Evolutionary conservation across 2,329 filamentous ascomycete genomes (phyloP).

Genomic region (Torrubiella hemipterigena): DNA sequence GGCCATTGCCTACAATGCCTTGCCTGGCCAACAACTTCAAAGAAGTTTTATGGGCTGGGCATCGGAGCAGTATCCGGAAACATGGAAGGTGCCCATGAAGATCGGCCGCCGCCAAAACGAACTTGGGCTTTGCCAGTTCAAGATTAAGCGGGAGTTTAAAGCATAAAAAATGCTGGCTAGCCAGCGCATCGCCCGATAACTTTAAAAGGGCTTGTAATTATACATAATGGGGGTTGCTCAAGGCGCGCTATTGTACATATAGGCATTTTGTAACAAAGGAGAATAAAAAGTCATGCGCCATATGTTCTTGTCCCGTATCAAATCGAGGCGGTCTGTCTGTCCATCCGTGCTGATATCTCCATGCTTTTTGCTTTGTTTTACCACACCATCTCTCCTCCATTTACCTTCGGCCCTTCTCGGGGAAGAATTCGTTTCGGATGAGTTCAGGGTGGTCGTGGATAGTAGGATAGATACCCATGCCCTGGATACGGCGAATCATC

Average conservation of each 20-base stretch:
- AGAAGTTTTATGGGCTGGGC: conserved; percentile 65
- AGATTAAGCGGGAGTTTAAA: conserved; percentile 33
- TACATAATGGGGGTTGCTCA: conserved; percentile 10
- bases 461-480: conserved; percentile 83
- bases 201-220: too few relatives aligned
- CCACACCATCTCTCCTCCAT: too few relatives aligned
- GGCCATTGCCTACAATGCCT: conserved; percentile 47
- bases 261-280: neutral
- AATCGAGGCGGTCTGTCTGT: too few relatives aligned
- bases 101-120: conserved; percentile 33
- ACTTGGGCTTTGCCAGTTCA: conserved; percentile 35
- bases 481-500: conserved; percentile 79
- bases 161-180: too few relatives aligned
- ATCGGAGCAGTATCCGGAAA: conserved; percentile 49
- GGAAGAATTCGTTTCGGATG: conserved; percentile 33
- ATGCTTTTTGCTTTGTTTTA: too few relatives aligned
- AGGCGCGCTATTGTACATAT: conserved; percentile 2
- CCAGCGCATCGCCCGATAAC: too few relatives aligned
- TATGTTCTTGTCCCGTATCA: too few relatives aligned
- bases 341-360: too few relatives aligned
- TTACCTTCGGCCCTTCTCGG: conserved; percentile 1
- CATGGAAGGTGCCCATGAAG: conserved; percentile 56
- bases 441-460: conserved; percentile 83
- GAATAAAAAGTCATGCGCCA: neutral
- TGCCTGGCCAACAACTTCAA: conserved; percentile 54